These are phyloP conservation scores for Tillandsia leiboldiana DNA, from an alignment of 176 grass and related monocot genomes.

Conservation along the genomic window DNA sequence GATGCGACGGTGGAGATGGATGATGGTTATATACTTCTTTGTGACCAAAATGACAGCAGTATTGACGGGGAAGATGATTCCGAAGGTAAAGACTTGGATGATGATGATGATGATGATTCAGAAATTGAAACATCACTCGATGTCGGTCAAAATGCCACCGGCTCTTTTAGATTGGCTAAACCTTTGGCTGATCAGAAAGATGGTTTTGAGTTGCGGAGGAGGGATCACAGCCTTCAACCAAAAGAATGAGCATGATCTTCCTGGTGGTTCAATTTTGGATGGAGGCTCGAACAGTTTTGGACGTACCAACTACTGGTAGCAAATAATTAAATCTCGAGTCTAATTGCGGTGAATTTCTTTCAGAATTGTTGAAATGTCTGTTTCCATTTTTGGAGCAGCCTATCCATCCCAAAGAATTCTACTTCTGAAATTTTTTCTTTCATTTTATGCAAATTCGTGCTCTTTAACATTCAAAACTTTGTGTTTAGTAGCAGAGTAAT, in stretches of 20 bases:
- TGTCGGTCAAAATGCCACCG: background rate
- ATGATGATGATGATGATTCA: slow-evolving; percentile 35
- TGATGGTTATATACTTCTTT: slow-evolving; percentile 39
- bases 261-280: background rate
- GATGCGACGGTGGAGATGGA: slow-evolving; percentile 26
- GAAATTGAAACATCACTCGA: slow-evolving; percentile 39
- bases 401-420: too few relatives aligned
- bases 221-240: background rate
- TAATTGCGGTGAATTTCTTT: background rate
- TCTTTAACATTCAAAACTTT: too few relatives aligned
- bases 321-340: background rate
- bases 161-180: background rate
- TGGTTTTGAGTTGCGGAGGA: background rate
- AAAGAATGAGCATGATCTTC: background rate
- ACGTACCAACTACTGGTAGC: background rate
- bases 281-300: background rate
- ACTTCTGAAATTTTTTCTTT: too few relatives aligned
- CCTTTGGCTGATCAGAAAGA: background rate
- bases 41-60: slow-evolving; percentile 37
- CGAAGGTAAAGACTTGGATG: slow-evolving; percentile 12
- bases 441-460: too few relatives aligned
- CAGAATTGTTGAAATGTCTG: background rate
- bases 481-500: too few relatives aligned
- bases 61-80: slow-evolving; percentile 31
- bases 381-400: too few relatives aligned